Conservation (phyloP, 2,329 filamentous ascomycete genomes). For the Botrytis paeoniae region DNA sequence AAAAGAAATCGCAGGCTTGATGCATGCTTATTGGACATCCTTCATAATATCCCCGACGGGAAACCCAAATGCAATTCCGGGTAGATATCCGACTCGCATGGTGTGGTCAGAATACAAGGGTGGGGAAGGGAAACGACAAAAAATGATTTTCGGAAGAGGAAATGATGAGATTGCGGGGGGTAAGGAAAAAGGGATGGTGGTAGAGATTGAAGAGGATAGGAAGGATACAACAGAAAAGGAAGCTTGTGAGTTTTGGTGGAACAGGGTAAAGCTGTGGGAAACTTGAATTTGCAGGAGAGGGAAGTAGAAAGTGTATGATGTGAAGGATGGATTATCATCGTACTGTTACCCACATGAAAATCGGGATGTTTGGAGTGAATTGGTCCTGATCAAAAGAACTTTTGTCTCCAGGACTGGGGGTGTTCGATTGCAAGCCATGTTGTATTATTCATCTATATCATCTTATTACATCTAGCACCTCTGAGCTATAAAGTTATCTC, state of each 20-base stretch:
- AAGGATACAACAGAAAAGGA: conserved; percentile 45
- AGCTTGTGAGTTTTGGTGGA: conserved; percentile 62
- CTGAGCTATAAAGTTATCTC: not conserved
- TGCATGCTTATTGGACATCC: conserved; percentile 38
- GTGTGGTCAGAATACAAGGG: conserved; percentile 27
- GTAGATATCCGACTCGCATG: conserved; percentile 17
- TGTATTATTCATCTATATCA: not conserved
- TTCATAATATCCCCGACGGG: conserved; percentile 33
- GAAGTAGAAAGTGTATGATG: not conserved
- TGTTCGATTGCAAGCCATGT: not conserved
- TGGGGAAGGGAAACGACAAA: conserved; percentile 21
- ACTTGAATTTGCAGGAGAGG: not conserved
- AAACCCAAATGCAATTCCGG: conserved; percentile 34
- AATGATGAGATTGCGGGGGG: conserved; percentile 52
- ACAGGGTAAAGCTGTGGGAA: conserved; percentile 44
- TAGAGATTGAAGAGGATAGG: conserved; percentile 38
- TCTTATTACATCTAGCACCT: not conserved
- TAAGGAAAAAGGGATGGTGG: conserved; percentile 43
- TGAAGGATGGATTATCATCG: not conserved
- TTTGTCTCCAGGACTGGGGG: not conserved
- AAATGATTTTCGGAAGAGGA: conserved; percentile 54
- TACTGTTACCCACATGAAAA: not conserved
- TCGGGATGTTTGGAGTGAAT: not conserved
- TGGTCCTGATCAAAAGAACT: not conserved
- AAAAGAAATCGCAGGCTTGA: conserved; percentile 27